Conservation (phyloP, 805 yeast species). For the Starmera pachycereana region DNA sequence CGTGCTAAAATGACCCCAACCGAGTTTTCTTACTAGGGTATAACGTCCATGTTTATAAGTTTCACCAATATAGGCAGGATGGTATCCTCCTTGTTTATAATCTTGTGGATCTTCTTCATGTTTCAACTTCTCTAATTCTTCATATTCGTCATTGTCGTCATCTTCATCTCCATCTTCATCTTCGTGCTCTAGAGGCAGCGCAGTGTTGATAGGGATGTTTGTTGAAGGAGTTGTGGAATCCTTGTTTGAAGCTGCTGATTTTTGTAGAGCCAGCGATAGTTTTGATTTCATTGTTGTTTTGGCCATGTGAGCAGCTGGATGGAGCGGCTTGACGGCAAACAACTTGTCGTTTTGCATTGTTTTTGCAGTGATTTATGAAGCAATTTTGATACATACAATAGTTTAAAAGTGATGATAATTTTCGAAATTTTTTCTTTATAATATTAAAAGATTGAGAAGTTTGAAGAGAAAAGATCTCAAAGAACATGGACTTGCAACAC, state of each 20-base stretch:
- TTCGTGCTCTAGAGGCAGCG: background rate
- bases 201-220: background rate
- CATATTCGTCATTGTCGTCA: constrained; percentile 15
- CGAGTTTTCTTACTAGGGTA: constrained; percentile 76
- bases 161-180: background rate
- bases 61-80: constrained; percentile 88
- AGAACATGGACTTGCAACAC: constrained; percentile 16
- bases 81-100: constrained; percentile 90
- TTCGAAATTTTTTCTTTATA: too few relatives aligned
- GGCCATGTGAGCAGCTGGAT: too few relatives aligned
- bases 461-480: background rate
- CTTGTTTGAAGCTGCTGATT: background rate
- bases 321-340: too few relatives aligned
- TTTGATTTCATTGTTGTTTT: constrained; percentile 8
- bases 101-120: constrained; percentile 84
- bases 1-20: constrained; percentile 98
- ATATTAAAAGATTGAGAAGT: too few relatives aligned
- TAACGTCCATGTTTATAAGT: constrained; percentile 66
- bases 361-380: too few relatives aligned
- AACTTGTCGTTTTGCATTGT: too few relatives aligned
- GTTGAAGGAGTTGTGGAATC: background rate
- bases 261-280: constrained; percentile 14
- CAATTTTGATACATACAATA: too few relatives aligned
- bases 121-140: constrained; percentile 25
- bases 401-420: too few relatives aligned